A percentile compares a stretch with the other conserved stretches of the same genome.
These are phyloP conservation scores for Posidonia australis DNA, from an alignment of 106 monocot species.

Conservation along the genomic window DNA sequence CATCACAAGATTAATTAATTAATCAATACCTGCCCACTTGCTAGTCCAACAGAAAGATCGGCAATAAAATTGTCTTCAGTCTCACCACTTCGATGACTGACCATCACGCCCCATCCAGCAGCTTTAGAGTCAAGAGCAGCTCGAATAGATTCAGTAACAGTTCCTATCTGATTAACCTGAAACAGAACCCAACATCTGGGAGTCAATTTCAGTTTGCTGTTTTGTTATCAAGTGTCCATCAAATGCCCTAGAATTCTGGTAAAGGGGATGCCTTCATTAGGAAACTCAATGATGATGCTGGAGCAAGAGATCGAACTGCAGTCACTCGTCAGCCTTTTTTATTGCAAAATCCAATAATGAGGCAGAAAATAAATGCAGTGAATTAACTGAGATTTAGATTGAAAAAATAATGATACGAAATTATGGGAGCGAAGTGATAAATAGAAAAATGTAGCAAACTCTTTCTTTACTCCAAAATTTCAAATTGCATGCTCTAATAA, in stretches of 20 bases:
- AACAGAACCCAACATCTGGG: too few species aligned
- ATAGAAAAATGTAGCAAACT: not conserved
- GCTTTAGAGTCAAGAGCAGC: conserved; percentile 95
- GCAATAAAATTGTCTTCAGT: conserved; percentile 98
- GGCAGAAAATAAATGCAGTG: too few species aligned
- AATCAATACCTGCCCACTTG: conserved; percentile 66
- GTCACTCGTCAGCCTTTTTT: too few species aligned
- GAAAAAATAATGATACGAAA: not conserved
- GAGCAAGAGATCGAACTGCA: too few species aligned
- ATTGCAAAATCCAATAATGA: too few species aligned
- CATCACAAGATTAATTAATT: not conserved
- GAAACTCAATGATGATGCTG: too few species aligned
- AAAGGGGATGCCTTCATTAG: too few species aligned
- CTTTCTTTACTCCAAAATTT: not conserved
- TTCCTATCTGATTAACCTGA: conserved; percentile 95
- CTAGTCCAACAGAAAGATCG: conserved; percentile 88
- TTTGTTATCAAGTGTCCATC: too few species aligned
- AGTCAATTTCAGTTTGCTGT: too few species aligned
- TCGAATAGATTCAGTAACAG: conserved; percentile 81
- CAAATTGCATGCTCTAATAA: not conserved
- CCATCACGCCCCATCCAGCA: conserved; percentile 99
- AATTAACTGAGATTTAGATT: too few species aligned
- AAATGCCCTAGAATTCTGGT: too few species aligned
- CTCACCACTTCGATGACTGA: conserved; percentile 98
- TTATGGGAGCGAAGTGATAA: not conserved